Conservation (phyloP, 2,329 filamentous ascomycete genomes). For the Fusarium scirpi region DNA sequence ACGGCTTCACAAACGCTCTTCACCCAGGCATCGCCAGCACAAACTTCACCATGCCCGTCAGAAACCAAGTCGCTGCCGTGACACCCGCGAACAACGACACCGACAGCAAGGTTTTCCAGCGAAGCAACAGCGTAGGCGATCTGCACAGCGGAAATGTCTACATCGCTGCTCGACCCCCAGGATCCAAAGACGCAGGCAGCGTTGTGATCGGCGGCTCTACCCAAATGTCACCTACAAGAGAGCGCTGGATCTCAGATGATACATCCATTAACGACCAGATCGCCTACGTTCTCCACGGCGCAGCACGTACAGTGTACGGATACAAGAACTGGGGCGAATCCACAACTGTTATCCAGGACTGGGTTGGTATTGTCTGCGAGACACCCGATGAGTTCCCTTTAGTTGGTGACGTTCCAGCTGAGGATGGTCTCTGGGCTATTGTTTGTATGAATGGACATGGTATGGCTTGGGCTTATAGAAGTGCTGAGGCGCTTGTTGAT, state of each 20-base stretch:
- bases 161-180: conserved; percentile 20
- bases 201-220: conserved; percentile 21
- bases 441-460: conserved; percentile 31
- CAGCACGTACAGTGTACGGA: conserved; percentile 15
- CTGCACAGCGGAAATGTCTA: conserved; percentile 26
- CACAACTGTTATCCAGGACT: conserved; percentile 20
- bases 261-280: conserved; percentile 27
- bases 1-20: conserved; percentile 23
- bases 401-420: conserved; percentile 23
- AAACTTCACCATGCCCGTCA: conserved; percentile 28
- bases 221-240: conserved; percentile 21
- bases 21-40: conserved; percentile 24
- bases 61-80: conserved; percentile 19
- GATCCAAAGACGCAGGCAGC: conserved; percentile 12
- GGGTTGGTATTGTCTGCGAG: conserved; percentile 26
- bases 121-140: conserved; percentile 16
- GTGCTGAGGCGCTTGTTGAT: conserved; percentile 28
- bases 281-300: conserved; percentile 11
- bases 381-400: conserved; percentile 20
- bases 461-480: conserved; percentile 32
- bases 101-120: not conserved
- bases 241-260: conserved; percentile 14
- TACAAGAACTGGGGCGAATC: conserved; percentile 28
- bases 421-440: conserved; percentile 29
- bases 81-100: conserved; percentile 8